phyloP scores from a whole-genome alignment of 2,329 filamentous ascomycete genomes.

The Plectosphaerella cucumerina region DNA sequence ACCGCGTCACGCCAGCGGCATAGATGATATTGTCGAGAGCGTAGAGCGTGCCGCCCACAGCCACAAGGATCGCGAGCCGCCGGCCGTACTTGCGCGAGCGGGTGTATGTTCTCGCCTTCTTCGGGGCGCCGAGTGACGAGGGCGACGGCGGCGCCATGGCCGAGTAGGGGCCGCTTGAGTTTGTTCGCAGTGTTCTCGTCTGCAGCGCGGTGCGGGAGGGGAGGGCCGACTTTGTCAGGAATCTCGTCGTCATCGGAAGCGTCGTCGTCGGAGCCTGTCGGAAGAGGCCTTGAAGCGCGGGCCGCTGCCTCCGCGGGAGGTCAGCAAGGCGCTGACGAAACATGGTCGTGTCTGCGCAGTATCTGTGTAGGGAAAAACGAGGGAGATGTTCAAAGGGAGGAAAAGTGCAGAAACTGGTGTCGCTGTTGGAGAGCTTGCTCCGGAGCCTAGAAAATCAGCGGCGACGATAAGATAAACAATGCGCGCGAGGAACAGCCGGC shows the following conservation, averaged over 20 bases:
- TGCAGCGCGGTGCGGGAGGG: background rate
- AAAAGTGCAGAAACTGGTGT: background rate
- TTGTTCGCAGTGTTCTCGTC: background rate
- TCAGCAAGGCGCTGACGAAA: constrained; percentile 20
- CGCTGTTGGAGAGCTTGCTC: background rate
- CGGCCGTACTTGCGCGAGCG: constrained; percentile 73
- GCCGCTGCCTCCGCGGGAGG: constrained; percentile 13
- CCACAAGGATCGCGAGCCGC: constrained; percentile 60
- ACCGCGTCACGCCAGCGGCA: constrained; percentile 74
- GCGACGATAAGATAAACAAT: too few relatives aligned
- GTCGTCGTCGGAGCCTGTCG: background rate
- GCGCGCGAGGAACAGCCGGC: too few relatives aligned
- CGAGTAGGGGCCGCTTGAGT: constrained; percentile 43
- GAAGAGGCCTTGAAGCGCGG: constrained; percentile 4
- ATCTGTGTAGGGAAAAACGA: constrained; percentile 9
- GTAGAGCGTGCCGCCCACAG: constrained; percentile 59
- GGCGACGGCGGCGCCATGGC: constrained; percentile 75
- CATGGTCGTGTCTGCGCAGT: constrained; percentile 13
- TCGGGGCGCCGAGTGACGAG: constrained; percentile 69
- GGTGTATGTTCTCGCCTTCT: constrained; percentile 65
- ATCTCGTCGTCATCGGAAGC: constrained; percentile 1
- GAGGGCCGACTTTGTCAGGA: background rate
- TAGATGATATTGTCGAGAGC: constrained; percentile 70
- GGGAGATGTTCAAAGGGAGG: background rate
- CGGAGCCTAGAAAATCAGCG: background rate